Evolutionary conservation across 495 filamentous ascomycete species (phyloP).

Genomic region (Lentithecium fluviatile): DNA sequence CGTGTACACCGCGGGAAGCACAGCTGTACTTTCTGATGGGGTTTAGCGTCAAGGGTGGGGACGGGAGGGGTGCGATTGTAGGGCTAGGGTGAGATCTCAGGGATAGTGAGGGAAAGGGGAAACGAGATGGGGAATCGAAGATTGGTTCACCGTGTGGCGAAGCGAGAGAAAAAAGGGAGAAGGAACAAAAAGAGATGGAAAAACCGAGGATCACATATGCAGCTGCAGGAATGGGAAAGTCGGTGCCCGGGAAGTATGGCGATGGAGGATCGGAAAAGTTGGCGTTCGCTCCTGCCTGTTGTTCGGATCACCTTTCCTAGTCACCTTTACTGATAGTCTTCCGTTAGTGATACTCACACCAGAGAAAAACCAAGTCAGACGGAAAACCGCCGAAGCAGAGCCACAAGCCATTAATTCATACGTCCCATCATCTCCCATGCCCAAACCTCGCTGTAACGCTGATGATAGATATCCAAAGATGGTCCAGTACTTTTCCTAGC

Average conservation of each 20-base stretch:
- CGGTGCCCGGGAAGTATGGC: not conserved
- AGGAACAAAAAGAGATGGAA: not conserved
- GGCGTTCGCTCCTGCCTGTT: no score
- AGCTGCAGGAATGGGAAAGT: no score
- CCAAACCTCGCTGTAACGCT: no score
- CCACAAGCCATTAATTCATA: no score
- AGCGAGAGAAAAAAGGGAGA: not conserved
- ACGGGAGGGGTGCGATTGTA: not conserved
- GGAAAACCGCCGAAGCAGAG: no score
- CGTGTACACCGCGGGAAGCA: slow-evolving; percentile 1
- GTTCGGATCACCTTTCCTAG: no score
- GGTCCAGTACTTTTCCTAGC: not conserved
- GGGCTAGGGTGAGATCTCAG: slow-evolving; percentile 7
- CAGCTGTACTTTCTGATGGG: slow-evolving; percentile 22
- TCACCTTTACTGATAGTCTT: no score
- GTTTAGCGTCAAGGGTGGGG: slow-evolving; percentile 3
- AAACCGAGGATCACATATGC: no score
- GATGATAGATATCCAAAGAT: not conserved
- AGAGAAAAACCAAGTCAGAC: no score
- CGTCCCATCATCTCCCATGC: no score
- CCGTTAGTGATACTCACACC: not conserved
- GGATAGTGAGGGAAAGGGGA: not conserved
- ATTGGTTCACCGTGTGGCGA: not conserved
- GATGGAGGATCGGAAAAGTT: no score
- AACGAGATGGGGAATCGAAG: not conserved